Base-by-base conservation (phyloP, 225 moss, liverwort and hornwort genomes). In the Lunularia cruciata region DNA sequence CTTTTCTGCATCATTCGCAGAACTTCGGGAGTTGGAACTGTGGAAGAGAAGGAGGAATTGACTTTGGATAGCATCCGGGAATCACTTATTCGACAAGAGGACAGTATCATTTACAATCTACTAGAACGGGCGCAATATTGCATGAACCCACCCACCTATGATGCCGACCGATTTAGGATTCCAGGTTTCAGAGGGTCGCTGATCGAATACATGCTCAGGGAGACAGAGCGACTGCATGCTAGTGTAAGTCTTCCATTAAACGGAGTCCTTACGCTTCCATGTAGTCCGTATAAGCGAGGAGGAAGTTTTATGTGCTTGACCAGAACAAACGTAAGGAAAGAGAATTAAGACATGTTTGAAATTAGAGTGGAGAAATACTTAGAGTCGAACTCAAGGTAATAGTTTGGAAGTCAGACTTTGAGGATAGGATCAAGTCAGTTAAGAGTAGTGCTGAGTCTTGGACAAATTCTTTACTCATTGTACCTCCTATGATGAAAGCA, bases 21-120 rank as follows among this genome's bases (percentile, higher is more conserved):
- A 26, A 33, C 34, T 34, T 3, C 15, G 18, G 67, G 67, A 22
- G 51, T 67, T 12, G 6, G 40, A 40, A 13, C 40, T 6, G 33
- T 33, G 14, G 35, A 67, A 52, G 76, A 81, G 31, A 63, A 55
- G 31, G 83, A 85, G 63, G 84, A 87, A 25, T 77, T 92, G 22
- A 88, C 85, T 6, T 71, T 98, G 68, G 72, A 73, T 67, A 73
- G 59, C 62, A 93, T 98, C 59, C 83, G 96, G 55, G 84, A 89
- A 45, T 93, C 96, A 15, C 77, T 98, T 26, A 91, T 98, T 30
- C 87, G 83, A 8, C 92, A 92, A 81, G 96, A 98, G 78, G 93
- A 98, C 39, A 88, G 79, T 22, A 93, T 98, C 49, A 98, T 98
- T 35, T 96, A 89, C 67, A 86, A 72, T 40, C 53, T 96, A 14